Percentiles rank a stretch among this genome's conserved stretches.
These are phyloP conservation scores for Globisporangium nodosum DNA, from an alignment of 352 stramenopile species.

Conservation along the genomic window DNA sequence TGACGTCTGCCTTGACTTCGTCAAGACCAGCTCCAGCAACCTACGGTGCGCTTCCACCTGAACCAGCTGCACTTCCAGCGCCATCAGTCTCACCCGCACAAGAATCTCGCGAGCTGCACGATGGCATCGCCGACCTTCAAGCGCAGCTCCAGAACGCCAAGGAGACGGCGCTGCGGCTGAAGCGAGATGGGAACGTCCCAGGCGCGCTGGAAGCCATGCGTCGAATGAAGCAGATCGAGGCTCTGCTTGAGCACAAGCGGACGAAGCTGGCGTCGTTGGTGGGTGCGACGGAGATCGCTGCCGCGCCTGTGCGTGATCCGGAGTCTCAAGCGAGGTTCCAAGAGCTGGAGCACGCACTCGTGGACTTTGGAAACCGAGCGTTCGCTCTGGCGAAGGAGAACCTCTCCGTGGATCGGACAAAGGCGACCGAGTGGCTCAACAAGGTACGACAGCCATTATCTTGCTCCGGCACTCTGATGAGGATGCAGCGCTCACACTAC, in stretches of 20 bases:
- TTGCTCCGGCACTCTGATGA: background rate
- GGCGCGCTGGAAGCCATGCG: slow-evolving; percentile 60
- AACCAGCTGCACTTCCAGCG: background rate
- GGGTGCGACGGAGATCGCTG: background rate
- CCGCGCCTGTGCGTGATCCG: slow-evolving; percentile 11
- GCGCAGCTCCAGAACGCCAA: slow-evolving; percentile 42
- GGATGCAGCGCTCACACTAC: background rate
- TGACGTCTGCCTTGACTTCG: background rate
- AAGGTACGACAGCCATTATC: slow-evolving; percentile 28
- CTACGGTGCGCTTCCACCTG: slow-evolving; percentile 3
- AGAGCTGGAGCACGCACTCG: slow-evolving; percentile 55
- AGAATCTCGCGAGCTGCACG: background rate
- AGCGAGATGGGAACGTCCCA: slow-evolving; percentile 49
- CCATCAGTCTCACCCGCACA: background rate
- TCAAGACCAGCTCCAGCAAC: background rate
- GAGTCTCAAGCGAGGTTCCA: slow-evolving; percentile 30
- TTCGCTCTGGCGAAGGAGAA: slow-evolving; percentile 44
- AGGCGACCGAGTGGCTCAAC: slow-evolving; percentile 45
- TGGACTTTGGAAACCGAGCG: slow-evolving; percentile 60
- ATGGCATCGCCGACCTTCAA: slow-evolving; percentile 24
- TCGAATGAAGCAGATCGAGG: slow-evolving; percentile 67
- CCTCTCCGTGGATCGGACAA: slow-evolving; percentile 37
- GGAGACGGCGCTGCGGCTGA: slow-evolving; percentile 38
- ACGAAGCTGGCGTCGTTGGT: background rate
- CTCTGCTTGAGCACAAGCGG: slow-evolving; percentile 47